A percentile compares a stretch with the other conserved stretches of the same genome.
Evolutionary conservation across 345 rosid species (phyloP).

Genomic region (Adansonia digitata): DNA sequence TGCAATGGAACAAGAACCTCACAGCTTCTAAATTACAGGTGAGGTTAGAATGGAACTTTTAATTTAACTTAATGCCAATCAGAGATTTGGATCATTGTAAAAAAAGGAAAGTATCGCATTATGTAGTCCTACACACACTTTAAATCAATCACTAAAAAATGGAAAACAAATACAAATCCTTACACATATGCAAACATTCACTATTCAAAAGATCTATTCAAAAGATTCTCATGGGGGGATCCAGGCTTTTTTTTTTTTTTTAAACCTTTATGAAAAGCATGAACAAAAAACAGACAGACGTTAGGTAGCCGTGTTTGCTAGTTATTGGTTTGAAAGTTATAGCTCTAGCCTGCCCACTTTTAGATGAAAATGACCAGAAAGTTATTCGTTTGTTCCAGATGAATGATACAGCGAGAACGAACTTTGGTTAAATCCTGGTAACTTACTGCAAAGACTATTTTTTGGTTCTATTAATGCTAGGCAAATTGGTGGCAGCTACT

Average conservation of each 20-base stretch:
- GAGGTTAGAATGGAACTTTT: neutral
- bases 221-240: neutral
- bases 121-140: neutral
- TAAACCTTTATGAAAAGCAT: neutral
- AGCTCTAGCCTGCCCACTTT: neutral
- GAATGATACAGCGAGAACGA: no score
- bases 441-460: no score
- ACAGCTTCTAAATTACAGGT: no score
- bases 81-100: neutral
- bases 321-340: neutral
- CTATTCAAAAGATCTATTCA: no score
- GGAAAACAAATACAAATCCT: no score
- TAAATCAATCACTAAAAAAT: neutral
- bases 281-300: neutral
- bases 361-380: slow-evolving; percentile 3
- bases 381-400: no score
- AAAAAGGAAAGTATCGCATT: neutral
- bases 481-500: neutral
- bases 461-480: neutral
- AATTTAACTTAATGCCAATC: neutral
- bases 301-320: neutral
- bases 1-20: no score
- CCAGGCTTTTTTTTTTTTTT: neutral
- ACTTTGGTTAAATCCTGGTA: no score
- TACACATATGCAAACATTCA: neutral